Base-by-base conservation (phyloP, 306 rosid species). In the Trifolium pratense region DNA sequence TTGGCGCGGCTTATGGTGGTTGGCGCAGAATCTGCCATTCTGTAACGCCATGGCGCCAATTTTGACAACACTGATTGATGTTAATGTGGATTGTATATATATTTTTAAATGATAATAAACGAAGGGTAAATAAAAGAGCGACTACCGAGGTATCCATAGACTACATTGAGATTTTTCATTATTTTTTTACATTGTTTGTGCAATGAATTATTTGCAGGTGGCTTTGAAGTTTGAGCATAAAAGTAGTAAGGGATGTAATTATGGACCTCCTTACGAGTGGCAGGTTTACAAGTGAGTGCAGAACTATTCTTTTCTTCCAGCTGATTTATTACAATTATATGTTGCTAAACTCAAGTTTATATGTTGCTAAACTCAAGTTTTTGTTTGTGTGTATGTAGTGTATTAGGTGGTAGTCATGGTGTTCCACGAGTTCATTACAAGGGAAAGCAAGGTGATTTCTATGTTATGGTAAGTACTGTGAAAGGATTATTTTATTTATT, bases 261-360 rank as follows among this genome's bases (percentile, higher is more conserved):
- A 83, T 78, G 97, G 97, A 70, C 96, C 99, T 17, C 99, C 99
- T n/a, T 82, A 84, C 20, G 97, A 94, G 79, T 94, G 99, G 97
- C 94, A 89, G 75, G 96, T 94, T 23, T 94, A 94, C 91, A 88
- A 74, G 99, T 94, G 82, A 84, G 99, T 78, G 12, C 40, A 43
- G 25, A 11, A 11, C 57, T 68, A 15, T 46, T 1, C 1, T 46
- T 46, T 10, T 29, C 25, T 16, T 73, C 53, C 74, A 12, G n/a
- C 10, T 2, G 13, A 17, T 48, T 46, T 25, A n/a, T 68, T 65
- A 18, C 34, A 45, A 68, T 26, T 26, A n/a, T 68, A 43, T 68
- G 59, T 68, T 67, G 59, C 59, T 68, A 46, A 46, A 67, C 16
- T 13, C 8, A 14, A 13, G 72, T n/a, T 59, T 61, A n/a, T 68